Conservation (phyloP, 805 yeast genomes). For the Sugiyamaella marilandica region DNA sequence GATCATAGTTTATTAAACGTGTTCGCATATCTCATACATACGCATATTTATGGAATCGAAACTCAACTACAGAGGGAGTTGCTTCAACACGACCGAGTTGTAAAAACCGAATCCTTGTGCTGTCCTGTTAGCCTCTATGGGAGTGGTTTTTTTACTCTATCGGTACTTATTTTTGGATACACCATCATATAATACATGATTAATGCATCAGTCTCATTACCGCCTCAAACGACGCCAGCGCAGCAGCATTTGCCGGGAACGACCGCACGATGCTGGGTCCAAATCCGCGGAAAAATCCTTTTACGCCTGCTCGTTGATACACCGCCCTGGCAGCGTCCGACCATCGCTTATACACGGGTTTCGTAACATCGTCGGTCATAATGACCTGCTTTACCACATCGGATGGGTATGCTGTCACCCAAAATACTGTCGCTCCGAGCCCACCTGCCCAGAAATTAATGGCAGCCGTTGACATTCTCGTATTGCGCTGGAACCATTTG, state of each 20-base stretch:
- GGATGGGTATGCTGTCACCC: constrained; percentile 85
- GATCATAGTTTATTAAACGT: neutral
- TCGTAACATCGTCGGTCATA: constrained; percentile 69
- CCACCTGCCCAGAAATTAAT: constrained; percentile 94
- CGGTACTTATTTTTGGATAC: too few species aligned
- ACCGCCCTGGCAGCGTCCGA: constrained; percentile 65
- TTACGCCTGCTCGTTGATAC: constrained; percentile 51
- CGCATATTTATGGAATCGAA: too few species aligned
- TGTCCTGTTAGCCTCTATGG: too few species aligned
- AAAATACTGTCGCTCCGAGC: constrained; percentile 68
- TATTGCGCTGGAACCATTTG: constrained; percentile 57
- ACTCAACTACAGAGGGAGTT: too few species aligned
- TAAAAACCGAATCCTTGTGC: too few species aligned
- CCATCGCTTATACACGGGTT: constrained; percentile 70
- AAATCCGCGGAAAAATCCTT: constrained; percentile 77
- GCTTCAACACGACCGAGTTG: too few species aligned
- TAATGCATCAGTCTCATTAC: constrained; percentile 49
- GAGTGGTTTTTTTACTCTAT: too few species aligned
- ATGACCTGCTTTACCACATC: constrained; percentile 86
- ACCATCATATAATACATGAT: too few species aligned
- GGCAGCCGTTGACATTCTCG: constrained; percentile 60
- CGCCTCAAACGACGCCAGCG: constrained; percentile 82
- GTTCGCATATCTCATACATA: too few species aligned
- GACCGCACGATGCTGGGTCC: constrained; percentile 72
- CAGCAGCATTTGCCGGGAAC: constrained; percentile 93